Evolutionary conservation across 1,139 yeast genomes (phyloP).

Genomic region (Kodamaea arcana): DNA sequence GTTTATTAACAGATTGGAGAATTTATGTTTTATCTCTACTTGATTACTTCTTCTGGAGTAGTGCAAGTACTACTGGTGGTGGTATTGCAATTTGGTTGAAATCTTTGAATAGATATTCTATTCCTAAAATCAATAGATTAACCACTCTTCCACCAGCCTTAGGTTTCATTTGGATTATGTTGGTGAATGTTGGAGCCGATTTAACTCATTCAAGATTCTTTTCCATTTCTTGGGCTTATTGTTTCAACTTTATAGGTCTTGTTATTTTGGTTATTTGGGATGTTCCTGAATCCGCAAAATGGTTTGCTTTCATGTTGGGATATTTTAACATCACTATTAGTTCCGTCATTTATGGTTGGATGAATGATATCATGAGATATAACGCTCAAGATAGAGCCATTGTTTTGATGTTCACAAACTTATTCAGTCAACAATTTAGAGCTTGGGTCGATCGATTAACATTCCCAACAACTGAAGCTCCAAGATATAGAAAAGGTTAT

Average conservation of each 20-base stretch:
- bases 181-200: constrained; percentile 45
- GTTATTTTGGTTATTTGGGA: constrained; percentile 44
- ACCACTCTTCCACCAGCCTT: constrained; percentile 45
- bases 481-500: constrained; percentile 37
- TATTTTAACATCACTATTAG: constrained; percentile 37
- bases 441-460: constrained; percentile 27
- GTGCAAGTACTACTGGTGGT: constrained; percentile 45
- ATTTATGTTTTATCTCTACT: constrained; percentile 20
- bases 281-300: constrained; percentile 39
- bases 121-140: constrained; percentile 31
- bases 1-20: constrained; percentile 22
- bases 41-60: constrained; percentile 25
- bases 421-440: constrained; percentile 32
- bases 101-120: constrained; percentile 20
- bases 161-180: constrained; percentile 44
- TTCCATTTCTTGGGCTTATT: constrained; percentile 52
- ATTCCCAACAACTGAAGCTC: constrained; percentile 33
- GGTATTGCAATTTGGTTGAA: constrained; percentile 36
- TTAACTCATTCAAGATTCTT: constrained; percentile 51
- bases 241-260: constrained; percentile 36
- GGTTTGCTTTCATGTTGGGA: constrained; percentile 45
- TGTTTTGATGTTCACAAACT: constrained; percentile 31
- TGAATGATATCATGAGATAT: constrained; percentile 35
- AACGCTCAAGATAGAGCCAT: constrained; percentile 35
- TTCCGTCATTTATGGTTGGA: constrained; percentile 44